A percentile compares a stretch with the other conserved stretches of the same genome.
Evolutionary conservation across 1,284 basidiomycete genomes (phyloP).

Genomic region (Melampsora larici-populina): DNA sequence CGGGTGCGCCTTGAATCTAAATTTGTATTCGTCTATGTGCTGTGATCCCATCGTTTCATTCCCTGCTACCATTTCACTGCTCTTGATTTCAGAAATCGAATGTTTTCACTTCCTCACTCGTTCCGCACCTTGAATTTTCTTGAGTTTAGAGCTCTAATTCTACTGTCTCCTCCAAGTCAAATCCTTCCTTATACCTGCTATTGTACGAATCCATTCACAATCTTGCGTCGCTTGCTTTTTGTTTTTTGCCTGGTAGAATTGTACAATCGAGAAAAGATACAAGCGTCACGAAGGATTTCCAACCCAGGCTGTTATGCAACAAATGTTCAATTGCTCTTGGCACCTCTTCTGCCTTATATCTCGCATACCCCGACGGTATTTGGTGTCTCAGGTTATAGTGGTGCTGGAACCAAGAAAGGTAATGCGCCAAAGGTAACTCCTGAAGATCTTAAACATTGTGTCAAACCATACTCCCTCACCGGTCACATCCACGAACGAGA

Average conservation of each 20-base stretch:
- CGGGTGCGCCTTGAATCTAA: slow-evolving; percentile 69
- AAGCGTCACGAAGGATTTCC: slow-evolving; percentile 74
- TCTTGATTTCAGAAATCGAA: background rate
- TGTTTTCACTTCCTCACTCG: background rate
- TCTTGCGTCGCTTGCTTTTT: slow-evolving; percentile 47
- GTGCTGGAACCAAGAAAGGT: slow-evolving; percentile 80
- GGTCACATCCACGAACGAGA: slow-evolving; percentile 99
- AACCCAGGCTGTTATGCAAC: slow-evolving; percentile 98
- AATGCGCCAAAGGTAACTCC: slow-evolving; percentile 74
- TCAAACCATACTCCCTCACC: slow-evolving; percentile 83
- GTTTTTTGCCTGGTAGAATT: slow-evolving; percentile 63
- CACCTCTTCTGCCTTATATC: slow-evolving; percentile 75
- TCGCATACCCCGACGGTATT: slow-evolving; percentile 77
- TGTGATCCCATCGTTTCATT: background rate
- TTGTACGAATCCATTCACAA: background rate
- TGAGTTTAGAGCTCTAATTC: background rate
- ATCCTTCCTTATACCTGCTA: background rate
- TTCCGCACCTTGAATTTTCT: background rate
- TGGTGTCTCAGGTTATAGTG: slow-evolving; percentile 89
- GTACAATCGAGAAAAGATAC: slow-evolving; percentile 72
- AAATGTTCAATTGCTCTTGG: slow-evolving; percentile 83
- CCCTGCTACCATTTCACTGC: background rate
- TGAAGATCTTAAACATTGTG: slow-evolving; percentile 69
- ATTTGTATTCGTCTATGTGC: background rate
- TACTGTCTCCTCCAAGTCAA: background rate